phyloP scores from a whole-genome alignment of 179 eudicot genomes.

The Spergularia azorica region DNA sequence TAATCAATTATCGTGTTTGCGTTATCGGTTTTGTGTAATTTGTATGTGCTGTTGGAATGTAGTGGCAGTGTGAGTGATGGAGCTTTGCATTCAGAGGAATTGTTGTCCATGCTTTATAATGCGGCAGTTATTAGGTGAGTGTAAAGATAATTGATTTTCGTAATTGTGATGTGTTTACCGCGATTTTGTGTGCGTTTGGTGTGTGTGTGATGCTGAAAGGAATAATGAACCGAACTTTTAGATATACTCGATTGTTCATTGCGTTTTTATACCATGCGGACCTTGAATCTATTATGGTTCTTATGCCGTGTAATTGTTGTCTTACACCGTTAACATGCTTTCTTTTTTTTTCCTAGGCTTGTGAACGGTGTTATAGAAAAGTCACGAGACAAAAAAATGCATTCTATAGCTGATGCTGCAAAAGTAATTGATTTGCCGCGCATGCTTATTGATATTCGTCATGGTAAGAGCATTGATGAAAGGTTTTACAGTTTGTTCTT shows the following conservation, averaged over 20 bases:
- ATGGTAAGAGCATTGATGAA: slow-evolving; percentile 49
- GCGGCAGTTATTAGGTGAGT: slow-evolving; percentile 79
- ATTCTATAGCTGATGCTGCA: slow-evolving; percentile 82
- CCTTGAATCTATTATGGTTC: not conserved
- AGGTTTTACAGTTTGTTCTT: not conserved
- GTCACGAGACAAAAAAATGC: slow-evolving; percentile 54
- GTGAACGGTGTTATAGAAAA: slow-evolving; percentile 82
- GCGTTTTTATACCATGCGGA: not conserved
- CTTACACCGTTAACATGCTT: slow-evolving; percentile 25
- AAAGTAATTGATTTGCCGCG: slow-evolving; percentile 67
- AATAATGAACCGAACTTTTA: not conserved
- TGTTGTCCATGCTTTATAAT: slow-evolving; percentile 76
- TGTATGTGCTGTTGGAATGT: slow-evolving; percentile 16
- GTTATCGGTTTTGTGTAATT: not conserved
- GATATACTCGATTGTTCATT: not conserved
- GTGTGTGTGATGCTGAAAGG: not conserved
- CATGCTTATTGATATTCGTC: slow-evolving; percentile 89
- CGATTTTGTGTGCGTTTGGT: not conserved
- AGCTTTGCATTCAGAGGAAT: slow-evolving; percentile 55
- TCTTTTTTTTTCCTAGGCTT: slow-evolving; percentile 49
- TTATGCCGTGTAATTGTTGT: slow-evolving; percentile 18
- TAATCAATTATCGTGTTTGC: not conserved
- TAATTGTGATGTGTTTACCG: not conserved
- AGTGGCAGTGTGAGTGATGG: slow-evolving; percentile 41
- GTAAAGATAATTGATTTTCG: not conserved